phyloP scores from a whole-genome alignment of 805 yeast genomes.

The Suhomyces kilbournensis region DNA sequence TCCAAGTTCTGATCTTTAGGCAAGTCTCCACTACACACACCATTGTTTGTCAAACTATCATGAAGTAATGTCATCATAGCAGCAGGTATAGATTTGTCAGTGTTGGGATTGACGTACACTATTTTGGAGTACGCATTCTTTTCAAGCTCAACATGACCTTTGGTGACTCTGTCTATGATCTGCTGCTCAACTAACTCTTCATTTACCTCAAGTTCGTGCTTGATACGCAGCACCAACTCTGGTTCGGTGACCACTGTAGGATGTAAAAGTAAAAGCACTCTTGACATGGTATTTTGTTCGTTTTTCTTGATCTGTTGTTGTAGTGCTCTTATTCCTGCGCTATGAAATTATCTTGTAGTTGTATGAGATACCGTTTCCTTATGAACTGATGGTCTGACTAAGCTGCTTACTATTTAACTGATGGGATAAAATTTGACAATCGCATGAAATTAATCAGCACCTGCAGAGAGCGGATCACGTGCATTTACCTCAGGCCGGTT shows the following conservation, averaged over 20 bases:
- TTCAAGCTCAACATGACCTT: slow-evolving; percentile 39
- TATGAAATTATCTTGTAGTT: neutral
- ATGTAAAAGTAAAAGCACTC: slow-evolving; percentile 51
- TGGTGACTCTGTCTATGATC: slow-evolving; percentile 57
- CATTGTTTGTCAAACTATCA: slow-evolving; percentile 40
- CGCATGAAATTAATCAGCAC: neutral
- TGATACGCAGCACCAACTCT: slow-evolving; percentile 39
- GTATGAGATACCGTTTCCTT: neutral
- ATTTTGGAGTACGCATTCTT: slow-evolving; percentile 41
- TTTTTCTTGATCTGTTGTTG: neutral
- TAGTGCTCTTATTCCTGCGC: neutral
- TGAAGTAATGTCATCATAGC: slow-evolving; percentile 39
- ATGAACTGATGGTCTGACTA: neutral
- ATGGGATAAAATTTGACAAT: neutral
- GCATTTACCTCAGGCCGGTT: neutral
- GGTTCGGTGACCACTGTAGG: slow-evolving; percentile 66
- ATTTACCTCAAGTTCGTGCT: slow-evolving; percentile 31
- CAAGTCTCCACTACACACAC: slow-evolving; percentile 52
- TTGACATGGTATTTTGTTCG: slow-evolving; percentile 5
- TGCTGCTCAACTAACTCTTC: slow-evolving; percentile 40
- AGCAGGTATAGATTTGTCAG: slow-evolving; percentile 45
- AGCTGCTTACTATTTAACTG: neutral
- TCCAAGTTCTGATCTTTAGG: slow-evolving; percentile 53
- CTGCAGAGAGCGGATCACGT: neutral
- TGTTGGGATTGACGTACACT: slow-evolving; percentile 56